Base-by-base conservation (phyloP, 495 filamentous ascomycete genomes). In the Umbilicaria muhlenbergii region DNA sequence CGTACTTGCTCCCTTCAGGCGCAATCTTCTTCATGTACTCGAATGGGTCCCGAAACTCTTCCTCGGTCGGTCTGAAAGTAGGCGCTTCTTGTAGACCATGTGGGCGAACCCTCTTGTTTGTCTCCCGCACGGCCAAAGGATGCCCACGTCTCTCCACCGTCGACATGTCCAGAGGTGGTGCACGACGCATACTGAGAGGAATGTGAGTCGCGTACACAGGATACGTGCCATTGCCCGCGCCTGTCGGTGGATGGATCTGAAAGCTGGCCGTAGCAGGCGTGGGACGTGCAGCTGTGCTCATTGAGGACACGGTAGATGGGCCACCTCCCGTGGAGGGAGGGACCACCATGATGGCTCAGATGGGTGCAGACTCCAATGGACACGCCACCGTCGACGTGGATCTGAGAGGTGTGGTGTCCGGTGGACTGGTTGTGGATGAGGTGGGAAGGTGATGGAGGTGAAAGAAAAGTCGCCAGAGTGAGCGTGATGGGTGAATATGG, bases 31-130 rank as follows among this genome's bases (percentile, higher is more conserved):
- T 73, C 39, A 99, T 88, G 58, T 93, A 99, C 57, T 81, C 78
- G 50, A 93, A 76, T 2, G 92, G 91, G 54, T 96, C 87, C 53
- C 80, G 85, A 65, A 86, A 99, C 59, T 99, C 87, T 50, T 95
- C 86, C 57, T 83, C 78, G 0, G 84, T 93, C 35, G 91, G 92
- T 47, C 79, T 70, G 58, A 83, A 99, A 2, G 86, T 89, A 6
- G 89, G 92, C 34, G 92, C 92, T 53, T 99, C 91, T 52, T 80
- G 71, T 24, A 99, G 67, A 32, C 78, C 85, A 61, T 89, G 86
- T 16, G 81, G 83, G 32, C 91, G 73, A 45, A 74, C 74, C 55
- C 73, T 72, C 64, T 88, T 89, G 19, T 70, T 66, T 2, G 77
- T 70, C 58, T 96, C 88, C 55, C 80, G 75, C 47, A 74, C 75